A percentile compares a stretch with the other conserved stretches of the same genome.
phyloP scores from a whole-genome alignment of 495 filamentous ascomycete species.

The Endocarpon pusillum region DNA sequence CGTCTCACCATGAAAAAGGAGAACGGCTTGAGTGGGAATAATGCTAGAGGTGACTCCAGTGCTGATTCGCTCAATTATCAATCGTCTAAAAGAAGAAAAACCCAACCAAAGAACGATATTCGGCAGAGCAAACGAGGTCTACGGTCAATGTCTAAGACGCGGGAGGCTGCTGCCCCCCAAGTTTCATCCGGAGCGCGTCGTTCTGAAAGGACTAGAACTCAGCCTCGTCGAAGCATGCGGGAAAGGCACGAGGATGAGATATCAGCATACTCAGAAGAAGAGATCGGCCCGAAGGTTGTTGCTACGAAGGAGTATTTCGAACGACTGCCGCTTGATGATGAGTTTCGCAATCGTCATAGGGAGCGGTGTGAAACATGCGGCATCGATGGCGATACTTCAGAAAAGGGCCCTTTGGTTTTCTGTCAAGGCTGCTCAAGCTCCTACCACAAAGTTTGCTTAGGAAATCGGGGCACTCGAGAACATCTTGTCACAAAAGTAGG shows the following conservation, averaged over 20 bases:
- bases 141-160: too few species aligned
- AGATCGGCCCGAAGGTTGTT: constrained; percentile 33
- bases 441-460: constrained; percentile 72
- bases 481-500: constrained; percentile 89
- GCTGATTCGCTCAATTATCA: too few species aligned
- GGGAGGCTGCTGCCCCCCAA: too few species aligned
- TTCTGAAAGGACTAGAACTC: constrained; percentile 29
- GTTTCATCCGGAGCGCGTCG: constrained; percentile 19
- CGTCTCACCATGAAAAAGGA: too few species aligned
- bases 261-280: constrained; percentile 32
- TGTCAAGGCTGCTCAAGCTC: constrained; percentile 82
- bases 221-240: constrained; percentile 36
- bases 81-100: too few species aligned
- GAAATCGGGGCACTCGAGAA: constrained; percentile 51
- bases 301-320: constrained; percentile 56
- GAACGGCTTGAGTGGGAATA: too few species aligned
- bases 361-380: constrained; percentile 57
- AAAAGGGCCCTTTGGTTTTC: constrained; percentile 49
- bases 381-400: constrained; percentile 27
- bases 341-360: constrained; percentile 52
- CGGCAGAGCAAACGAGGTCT: too few species aligned
- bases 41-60: too few species aligned
- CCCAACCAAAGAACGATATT: too few species aligned
- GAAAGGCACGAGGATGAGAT: constrained; percentile 52
- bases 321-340: constrained; percentile 30